phyloP scores from a whole-genome alignment of 441 rosid genomes.

The Hypseocharis bilobata region DNA sequence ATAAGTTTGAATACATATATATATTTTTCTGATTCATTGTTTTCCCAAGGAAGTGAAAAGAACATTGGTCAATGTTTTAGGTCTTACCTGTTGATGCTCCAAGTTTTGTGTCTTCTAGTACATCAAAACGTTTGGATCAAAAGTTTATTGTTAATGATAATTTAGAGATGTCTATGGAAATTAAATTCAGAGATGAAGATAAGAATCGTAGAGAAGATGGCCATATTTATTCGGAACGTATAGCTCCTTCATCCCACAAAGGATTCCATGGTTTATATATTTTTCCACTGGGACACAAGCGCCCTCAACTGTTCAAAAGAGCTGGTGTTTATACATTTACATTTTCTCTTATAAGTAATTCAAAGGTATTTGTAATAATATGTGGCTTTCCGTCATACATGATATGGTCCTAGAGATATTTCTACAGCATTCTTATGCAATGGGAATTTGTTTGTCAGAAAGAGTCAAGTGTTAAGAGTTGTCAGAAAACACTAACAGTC shows the following conservation, averaged over 20 bases:
- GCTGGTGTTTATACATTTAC: constrained; percentile 46
- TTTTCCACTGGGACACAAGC: constrained; percentile 32
- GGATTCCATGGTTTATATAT: constrained; percentile 52
- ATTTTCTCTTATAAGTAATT: constrained; percentile 43
- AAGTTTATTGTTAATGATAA: constrained; percentile 38
- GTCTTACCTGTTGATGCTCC: constrained; percentile 31
- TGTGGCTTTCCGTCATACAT: background rate
- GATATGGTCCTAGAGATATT: background rate
- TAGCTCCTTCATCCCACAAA: constrained; percentile 31
- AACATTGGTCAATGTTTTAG: constrained; percentile 28
- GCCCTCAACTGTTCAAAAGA: constrained; percentile 30
- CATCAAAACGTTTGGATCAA: constrained; percentile 40
- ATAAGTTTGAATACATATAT: no score
- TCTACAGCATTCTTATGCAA: constrained; percentile 12
- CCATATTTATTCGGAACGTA: constrained; percentile 21
- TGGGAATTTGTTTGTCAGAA: constrained; percentile 26
- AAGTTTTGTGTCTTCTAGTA: constrained; percentile 30
- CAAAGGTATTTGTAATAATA: background rate
- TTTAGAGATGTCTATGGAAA: constrained; percentile 41
- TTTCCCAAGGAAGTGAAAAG: background rate
- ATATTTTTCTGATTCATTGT: background rate
- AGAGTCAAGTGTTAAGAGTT: constrained; percentile 29
- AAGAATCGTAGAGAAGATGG: constrained; percentile 17
- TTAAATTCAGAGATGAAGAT: constrained; percentile 23
- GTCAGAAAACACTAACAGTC: constrained; percentile 35